Base-by-base conservation (phyloP, 1,284 basidiomycete genomes). In the Cutaneotrichosporon curvatum region DNA sequence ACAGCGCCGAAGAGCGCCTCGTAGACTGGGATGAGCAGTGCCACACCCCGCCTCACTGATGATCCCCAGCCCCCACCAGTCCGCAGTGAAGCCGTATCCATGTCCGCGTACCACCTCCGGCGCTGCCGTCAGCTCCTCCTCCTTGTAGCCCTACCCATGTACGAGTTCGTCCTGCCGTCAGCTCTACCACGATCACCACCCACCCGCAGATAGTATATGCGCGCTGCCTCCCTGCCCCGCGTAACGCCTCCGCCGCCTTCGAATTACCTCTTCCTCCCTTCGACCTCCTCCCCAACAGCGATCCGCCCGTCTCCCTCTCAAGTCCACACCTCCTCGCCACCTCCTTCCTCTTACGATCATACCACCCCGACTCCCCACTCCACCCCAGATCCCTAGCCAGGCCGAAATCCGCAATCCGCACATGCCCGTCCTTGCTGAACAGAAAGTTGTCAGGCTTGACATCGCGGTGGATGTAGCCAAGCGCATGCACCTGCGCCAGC, bases 381-480 rank as follows among this genome's bases (percentile, higher is more conserved):
- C 67, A 67, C 53, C 65, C 63, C 30, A 72, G 50, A 40, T 66
- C 63, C 74, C 72, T 94, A 78, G 90, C 92, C 53, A 97, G 77
- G 21, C 94, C 92, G 69, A 97, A 96, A 73, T 97, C 94, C 62
- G 87, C 88, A 48, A 97, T 80, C 72, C 84, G 87, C 72, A 98
- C 85, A 73, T 97, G 92, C 7, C 92, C 92, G 53, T 87, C 78
- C 48, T 84, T 82, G 69, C 89, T 87, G 73, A 96, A 94, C 41
- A 96, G 77, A 74, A 96, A 96, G 72, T 96, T 96, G 73, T 89
- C 86, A 54, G 89, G 89, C 73, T 94, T 94, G 74, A 96, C 94
- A 74, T 97, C 92, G 45, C 92, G 82, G 74, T 96, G 92, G 60
- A 96, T 95, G 74, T 94, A 97, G 3, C 92, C 92, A 58, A 89